Evolutionary conservation across 163 green algal species (phyloP), one percentile per base, ranked within the genome.

Genomic region (Prototheca cutis): DNA sequence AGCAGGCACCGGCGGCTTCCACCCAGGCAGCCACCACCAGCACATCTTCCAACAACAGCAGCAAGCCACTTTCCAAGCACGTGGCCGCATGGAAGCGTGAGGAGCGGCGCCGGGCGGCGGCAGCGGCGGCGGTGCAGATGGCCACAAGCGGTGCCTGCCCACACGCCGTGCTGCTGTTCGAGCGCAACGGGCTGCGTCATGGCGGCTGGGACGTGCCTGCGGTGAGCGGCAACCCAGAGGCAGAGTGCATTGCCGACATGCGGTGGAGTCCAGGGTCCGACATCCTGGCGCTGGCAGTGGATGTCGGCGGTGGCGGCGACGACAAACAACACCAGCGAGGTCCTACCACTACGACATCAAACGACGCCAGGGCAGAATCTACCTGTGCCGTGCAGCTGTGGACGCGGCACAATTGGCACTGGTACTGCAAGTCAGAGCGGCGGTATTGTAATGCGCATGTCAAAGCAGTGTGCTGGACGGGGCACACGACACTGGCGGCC

Each of bases 391-490:
- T 75, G 53, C 88, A 95, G 77, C 47, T 97, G 24, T 97, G 89
- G 89, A 78, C 82, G 55, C 81, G 90, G 40, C 76, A 60, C 70
- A 97, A 97, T 78, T 95, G 86, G 85, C 85, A 93, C 57, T 97
- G 90, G 90, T 90, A 96, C 69, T 68, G 91, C 2, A 94, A 95
- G 70, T 65, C 69, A 25, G 84, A 94, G 77, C 62, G n/a, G n/a
- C n/a, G n/a, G n/a, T n/a, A n/a, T n/a, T n/a, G n/a, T n/a, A n/a
- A n/a, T n/a, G n/a, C n/a, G n/a, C n/a, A n/a, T n/a, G n/a, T n/a
- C n/a, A n/a, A n/a, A n/a, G n/a, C n/a, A n/a, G 25, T 45, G 39
- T 21, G 49, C 31, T 61, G 33, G 60, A 18, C 68, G 55, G 49
- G 72, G 10, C 39, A 32, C n/a, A n/a, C n/a, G n/a, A n/a, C n/a